Conservation (phyloP, 371 early-diverging fungal genomes). For the Zychaea mexicana region DNA sequence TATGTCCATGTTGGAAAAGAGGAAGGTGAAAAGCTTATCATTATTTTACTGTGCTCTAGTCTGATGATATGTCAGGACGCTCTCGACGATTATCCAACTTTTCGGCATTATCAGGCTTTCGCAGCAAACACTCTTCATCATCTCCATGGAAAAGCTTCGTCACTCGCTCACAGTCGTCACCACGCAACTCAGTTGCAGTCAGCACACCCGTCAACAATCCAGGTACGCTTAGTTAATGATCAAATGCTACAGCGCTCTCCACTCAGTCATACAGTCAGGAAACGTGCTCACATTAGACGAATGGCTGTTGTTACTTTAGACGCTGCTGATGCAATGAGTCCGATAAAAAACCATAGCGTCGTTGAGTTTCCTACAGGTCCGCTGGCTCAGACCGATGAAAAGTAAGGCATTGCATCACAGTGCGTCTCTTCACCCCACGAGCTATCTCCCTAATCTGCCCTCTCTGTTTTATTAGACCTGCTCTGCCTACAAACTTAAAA, state of each 20-base stretch:
- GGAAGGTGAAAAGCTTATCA: neutral
- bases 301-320: conserved; percentile 35
- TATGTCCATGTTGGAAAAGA: neutral
- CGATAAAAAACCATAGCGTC: conserved; percentile 28
- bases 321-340: conserved; percentile 52
- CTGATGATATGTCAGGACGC: conserved; percentile 2
- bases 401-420: conserved; percentile 9
- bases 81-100: conserved; percentile 35
- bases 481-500: conserved; percentile 65
- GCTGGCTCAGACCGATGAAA: conserved; percentile 16
- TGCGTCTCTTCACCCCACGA: neutral
- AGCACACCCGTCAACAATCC: conserved; percentile 23
- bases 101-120: conserved; percentile 24
- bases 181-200: conserved; percentile 20
- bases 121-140: conserved; percentile 27
- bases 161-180: conserved; percentile 23
- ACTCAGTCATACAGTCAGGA: too few species aligned
- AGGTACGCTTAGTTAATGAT: conserved; percentile 2
- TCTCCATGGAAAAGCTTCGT: conserved; percentile 30
- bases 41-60: neutral
- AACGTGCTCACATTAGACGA: neutral
- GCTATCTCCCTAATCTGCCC: neutral
- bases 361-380: neutral
- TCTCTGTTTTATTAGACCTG: conserved; percentile 26
- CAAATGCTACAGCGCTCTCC: too few species aligned